Evolutionary conservation across 2,329 filamentous ascomycete species (phyloP).

Genomic region (Penicillium sp.): DNA sequence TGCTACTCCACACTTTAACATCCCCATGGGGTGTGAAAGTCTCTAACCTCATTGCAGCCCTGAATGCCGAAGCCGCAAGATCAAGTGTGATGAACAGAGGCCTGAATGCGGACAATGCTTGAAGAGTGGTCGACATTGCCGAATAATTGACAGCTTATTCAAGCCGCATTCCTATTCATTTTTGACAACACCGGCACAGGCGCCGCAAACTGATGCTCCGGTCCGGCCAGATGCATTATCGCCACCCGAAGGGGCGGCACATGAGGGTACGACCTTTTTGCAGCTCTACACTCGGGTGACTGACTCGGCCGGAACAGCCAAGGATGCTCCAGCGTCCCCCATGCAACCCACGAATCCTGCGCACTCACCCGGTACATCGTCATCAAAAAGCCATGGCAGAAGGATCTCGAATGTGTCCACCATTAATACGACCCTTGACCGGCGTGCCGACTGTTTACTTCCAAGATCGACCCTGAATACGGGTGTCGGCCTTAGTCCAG

Average conservation of each 20-base stretch:
- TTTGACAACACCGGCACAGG: neutral
- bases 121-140: slow-evolving; percentile 23
- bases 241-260: neutral
- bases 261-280: neutral
- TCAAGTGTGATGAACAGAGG: slow-evolving; percentile 29
- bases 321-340: neutral
- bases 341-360: neutral
- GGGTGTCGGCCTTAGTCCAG: neutral
- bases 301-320: neutral
- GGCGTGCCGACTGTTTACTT: neutral
- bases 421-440: neutral
- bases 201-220: neutral
- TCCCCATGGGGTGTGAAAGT: neutral
- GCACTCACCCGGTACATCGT: neutral
- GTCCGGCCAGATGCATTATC: neutral
- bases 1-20: neutral
- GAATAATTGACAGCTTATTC: slow-evolving; percentile 26
- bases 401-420: neutral
- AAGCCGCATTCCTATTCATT: slow-evolving; percentile 15
- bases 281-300: neutral
- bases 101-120: slow-evolving; percentile 27
- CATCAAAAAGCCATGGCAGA: neutral
- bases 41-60: slow-evolving; percentile 2
- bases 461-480: neutral
- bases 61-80: slow-evolving; percentile 25